Evolutionary conservation across 2,329 filamentous ascomycete genomes (phyloP), one percentile per base, ranked within the genome.

Genomic region (Eutypella sp.): DNA sequence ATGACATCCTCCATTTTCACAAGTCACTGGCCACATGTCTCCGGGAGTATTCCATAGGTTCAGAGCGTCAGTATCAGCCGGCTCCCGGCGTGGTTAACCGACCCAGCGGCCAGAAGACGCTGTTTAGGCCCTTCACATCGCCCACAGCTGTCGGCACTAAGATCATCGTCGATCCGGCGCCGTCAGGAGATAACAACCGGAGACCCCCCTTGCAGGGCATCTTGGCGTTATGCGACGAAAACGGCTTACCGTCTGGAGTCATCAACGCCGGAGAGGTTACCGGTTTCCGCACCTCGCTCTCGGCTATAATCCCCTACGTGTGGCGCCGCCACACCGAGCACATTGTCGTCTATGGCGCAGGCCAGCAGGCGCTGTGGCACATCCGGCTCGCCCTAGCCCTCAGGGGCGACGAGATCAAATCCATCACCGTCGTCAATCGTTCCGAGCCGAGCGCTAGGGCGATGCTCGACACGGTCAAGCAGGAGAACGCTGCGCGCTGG

Each of bases 361-460:
- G 84, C 24, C 81, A 78, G 52, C 83, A 87, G 63, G 85, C 84
- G 1, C 79, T 84, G 57, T 89, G 84, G 84, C 84, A 87, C 56
- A 76, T 84, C 8, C 75, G 82, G 1, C 73, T 88, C 5, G 80
- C 83, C 0, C 64, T 88, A 2, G 67, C 83, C 2, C 69, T 86
- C 0, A 49, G 60, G 3, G 60, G 60, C 0, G 31, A 42, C 1
- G 57, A 61, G 13, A 55, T 67, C 3, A 47, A 48, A 8, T 51
- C 41, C 4, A 49, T 69, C 11, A 66, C 59, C 0, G 43, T 68
- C 3, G 59, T 69, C 8, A 68, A 69, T 25, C 33, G 33, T 18
- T 37, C 33, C 8, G 5, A 18, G n/a, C 9, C 4, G 42, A 37
- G 84, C 38, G 87, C 84, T 0, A 79, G 9, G 10, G 27, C 22